These are phyloP conservation scores for Ramaria sp. DNA, from an alignment of 768 basidiomycete species.

Conservation along the genomic window DNA sequence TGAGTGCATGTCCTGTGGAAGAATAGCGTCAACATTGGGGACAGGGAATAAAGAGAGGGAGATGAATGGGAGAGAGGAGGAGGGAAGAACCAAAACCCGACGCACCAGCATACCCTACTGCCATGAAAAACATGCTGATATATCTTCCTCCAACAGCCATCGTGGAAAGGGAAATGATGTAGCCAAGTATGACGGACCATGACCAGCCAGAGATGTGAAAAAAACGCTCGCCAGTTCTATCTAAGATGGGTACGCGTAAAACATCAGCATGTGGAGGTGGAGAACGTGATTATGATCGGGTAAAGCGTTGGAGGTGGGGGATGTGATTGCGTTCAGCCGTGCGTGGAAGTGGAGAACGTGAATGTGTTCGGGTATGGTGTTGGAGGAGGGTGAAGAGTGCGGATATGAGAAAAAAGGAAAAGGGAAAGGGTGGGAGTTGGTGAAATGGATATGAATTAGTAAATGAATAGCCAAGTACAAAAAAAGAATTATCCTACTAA, in stretches of 20 bases:
- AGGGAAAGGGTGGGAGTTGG: too few relatives aligned
- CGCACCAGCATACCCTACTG: constrained; percentile 37
- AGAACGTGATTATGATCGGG: too few relatives aligned
- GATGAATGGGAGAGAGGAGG: too few relatives aligned
- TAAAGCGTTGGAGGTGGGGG: too few relatives aligned
- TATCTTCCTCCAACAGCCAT: constrained; percentile 43
- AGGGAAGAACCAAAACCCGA: background rate
- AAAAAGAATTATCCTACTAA: constrained; percentile 14
- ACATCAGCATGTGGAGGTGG: too few relatives aligned
- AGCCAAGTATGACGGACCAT: constrained; percentile 52
- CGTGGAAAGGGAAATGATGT: constrained; percentile 50
- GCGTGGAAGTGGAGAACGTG: too few relatives aligned
- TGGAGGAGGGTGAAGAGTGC: too few relatives aligned
- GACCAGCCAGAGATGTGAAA: constrained; percentile 46
- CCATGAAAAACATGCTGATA: constrained; percentile 53
- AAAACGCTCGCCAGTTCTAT: constrained; percentile 52
- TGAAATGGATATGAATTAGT: too few relatives aligned
- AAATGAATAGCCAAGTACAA: background rate
- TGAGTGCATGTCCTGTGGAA: constrained; percentile 27
- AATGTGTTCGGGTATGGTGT: too few relatives aligned
- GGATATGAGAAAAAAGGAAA: too few relatives aligned
- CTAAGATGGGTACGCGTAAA: constrained; percentile 17
- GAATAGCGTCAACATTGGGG: background rate
- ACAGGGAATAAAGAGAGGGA: too few relatives aligned
- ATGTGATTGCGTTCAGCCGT: too few relatives aligned